Evolutionary conservation across 176 grass and related monocot species (phyloP).

Genomic region (Eremochloa ophiuroides): DNA sequence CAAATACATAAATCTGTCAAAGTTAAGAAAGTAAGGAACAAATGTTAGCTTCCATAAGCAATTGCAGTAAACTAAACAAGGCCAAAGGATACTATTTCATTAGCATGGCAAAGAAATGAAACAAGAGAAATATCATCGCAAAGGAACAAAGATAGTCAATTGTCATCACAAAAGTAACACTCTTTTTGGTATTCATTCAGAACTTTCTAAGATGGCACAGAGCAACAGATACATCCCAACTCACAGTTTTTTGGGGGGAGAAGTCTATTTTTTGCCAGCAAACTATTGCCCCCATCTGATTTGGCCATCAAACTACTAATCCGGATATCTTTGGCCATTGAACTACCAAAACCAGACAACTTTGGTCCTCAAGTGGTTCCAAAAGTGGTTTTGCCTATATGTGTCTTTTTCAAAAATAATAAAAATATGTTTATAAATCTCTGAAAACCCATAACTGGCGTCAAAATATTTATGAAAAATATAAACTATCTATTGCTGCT

Average conservation of each 20-base stretch:
- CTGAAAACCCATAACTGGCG: background rate
- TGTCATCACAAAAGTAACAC: background rate
- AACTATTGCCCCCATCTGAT: background rate
- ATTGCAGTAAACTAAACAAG: constrained; percentile 1
- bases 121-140: background rate
- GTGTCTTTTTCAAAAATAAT: background rate
- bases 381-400: background rate
- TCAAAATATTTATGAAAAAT: background rate
- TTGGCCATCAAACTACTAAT: background rate
- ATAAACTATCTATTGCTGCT: background rate
- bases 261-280: background rate
- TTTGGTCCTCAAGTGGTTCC: background rate
- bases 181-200: background rate
- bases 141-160: constrained; percentile 8
- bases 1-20: constrained; percentile 74
- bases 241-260: background rate
- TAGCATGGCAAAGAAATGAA: background rate
- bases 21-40: constrained; percentile 9
- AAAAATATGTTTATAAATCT: background rate
- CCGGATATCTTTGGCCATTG: background rate
- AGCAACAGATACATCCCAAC: background rate
- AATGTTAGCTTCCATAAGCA: constrained; percentile 17
- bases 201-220: background rate
- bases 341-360: background rate
- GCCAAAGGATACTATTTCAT: background rate